Evolutionary conservation across 176 grass and related monocot genomes (phyloP), one percentile per base, ranked within the genome.

Genomic region (Bonia amplexicaulis): DNA sequence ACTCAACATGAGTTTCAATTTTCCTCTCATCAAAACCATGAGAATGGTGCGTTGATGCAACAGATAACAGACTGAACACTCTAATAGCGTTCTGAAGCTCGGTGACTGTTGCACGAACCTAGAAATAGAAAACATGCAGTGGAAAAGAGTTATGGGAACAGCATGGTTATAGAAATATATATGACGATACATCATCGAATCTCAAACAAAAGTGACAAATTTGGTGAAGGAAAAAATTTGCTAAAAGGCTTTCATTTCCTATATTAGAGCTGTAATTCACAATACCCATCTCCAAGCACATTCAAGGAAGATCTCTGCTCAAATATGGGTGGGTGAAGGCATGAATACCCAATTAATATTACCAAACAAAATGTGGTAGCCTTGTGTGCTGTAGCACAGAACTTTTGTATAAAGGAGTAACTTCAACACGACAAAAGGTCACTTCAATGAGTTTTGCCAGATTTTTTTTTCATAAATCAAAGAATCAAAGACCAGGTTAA

Each of bases 11-110:
- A 5, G 95, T 98, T 69, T 94, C 93, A 66, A 90, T 92, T 88
- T 98, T 98, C 91, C 94, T 95, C 78, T 98, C 95, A 84, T 98
- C 95, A 47, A 98, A 98, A 85, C 95, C 95, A 90, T 98, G 89
- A 27, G 91, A 95, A 81, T 95, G 95, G 82, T 95, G 89, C 3
- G 87, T 90, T 33, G 95, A 90, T 78, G 86, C 90, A 51, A 90
- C 82, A 78, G 91, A 93, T 59, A 98, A 86, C 73, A 90, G 83
- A 73, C 89, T 95, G 82, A 98, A 98, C 59, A 98, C 79, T 77
- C 93, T 86, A 78, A 98, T 94, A 37, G 95, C 95, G 60, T 98
- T 98, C 81, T 95, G 90, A 84, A 98, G 88, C 74, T 98, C 95
- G 49, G 87, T 80, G 29, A 98, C 91, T 65, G 95, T 98, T 51